Percentiles rank a stretch among this genome's conserved stretches.
These are phyloP conservation scores for Ustilago loliicola DNA, from an alignment of 1,284 basidiomycete genomes.

Conservation along the genomic window DNA sequence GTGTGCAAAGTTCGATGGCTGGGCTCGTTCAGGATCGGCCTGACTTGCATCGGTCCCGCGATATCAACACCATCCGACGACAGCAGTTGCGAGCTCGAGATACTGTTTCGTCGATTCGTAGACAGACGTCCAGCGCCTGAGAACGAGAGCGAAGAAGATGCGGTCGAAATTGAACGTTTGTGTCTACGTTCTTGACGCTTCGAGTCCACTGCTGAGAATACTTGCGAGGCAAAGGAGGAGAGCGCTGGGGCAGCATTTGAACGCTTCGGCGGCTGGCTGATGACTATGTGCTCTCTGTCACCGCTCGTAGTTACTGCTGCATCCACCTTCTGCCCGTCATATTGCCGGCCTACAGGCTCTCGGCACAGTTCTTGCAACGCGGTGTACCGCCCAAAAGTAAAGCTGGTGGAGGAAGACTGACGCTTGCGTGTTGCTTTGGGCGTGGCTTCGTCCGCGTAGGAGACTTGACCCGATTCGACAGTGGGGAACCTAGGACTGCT, in stretches of 20 bases:
- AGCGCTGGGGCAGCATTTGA: slow-evolving; percentile 1
- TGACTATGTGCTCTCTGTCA: not conserved
- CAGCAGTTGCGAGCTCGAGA: slow-evolving; percentile 18
- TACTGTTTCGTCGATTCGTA: slow-evolving; percentile 14
- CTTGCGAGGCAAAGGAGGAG: not conserved
- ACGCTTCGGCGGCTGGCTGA: not conserved
- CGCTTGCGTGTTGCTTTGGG: slow-evolving; percentile 31
- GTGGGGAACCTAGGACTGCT: slow-evolving; percentile 6
- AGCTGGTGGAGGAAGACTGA: slow-evolving; percentile 14
- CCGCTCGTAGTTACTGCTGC: not conserved
- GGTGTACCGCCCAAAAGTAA: slow-evolving; percentile 7
- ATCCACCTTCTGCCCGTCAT: not conserved
- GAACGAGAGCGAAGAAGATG: slow-evolving; percentile 29
- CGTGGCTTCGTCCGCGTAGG: slow-evolving; percentile 11
- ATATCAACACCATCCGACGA: not conserved
- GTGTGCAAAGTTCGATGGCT: not conserved
- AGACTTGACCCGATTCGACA: not conserved
- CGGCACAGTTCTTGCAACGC: slow-evolving; percentile 3
- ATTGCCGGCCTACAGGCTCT: not conserved
- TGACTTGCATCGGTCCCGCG: not conserved
- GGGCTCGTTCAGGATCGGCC: not conserved
- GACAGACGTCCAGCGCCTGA: slow-evolving; percentile 5
- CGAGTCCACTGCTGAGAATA: not conserved
- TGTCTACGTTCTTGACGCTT: slow-evolving; percentile 12
- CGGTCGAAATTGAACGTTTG: slow-evolving; percentile 26